A percentile compares a stretch with the other conserved stretches of the same genome.
Evolutionary conservation across 306 rosid species (phyloP).

Genomic region (Cucurbita ficifolia): DNA sequence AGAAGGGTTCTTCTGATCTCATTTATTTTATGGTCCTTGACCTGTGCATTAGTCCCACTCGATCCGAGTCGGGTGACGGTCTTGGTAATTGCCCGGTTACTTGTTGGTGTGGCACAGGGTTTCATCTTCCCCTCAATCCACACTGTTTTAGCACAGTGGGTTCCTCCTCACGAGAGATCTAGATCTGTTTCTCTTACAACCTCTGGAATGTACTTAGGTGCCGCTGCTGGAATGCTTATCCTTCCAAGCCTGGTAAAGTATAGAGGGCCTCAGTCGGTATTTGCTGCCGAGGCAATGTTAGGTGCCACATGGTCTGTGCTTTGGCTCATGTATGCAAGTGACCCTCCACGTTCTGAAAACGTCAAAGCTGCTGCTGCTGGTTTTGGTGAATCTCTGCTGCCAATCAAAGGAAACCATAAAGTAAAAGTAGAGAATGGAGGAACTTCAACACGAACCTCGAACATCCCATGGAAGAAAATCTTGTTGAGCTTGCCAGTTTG

Average conservation of each 20-base stretch:
- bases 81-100: conserved; percentile 65
- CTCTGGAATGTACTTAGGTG: conserved; percentile 92
- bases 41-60: conserved; percentile 69
- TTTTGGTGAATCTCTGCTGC: conserved; percentile 57
- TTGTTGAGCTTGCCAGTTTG: conserved; percentile 72
- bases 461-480: conserved; percentile 77
- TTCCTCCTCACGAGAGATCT: conserved; percentile 92
- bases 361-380: conserved; percentile 78
- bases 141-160: conserved; percentile 97
- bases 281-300: conserved; percentile 59
- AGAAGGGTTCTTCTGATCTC: conserved; percentile 72
- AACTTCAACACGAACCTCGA: conserved; percentile 13
- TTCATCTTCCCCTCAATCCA: conserved; percentile 93
- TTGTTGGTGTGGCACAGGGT: conserved; percentile 91
- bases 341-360: conserved; percentile 61
- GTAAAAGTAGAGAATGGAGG: conserved; percentile 38
- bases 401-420: conserved; percentile 37
- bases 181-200: conserved; percentile 91
- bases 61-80: conserved; percentile 46
- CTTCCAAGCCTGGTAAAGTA: conserved; percentile 72
- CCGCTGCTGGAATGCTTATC: conserved; percentile 75
- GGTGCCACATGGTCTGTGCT: conserved; percentile 73
- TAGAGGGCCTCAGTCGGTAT: conserved; percentile 77
- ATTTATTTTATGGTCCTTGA: conserved; percentile 68
- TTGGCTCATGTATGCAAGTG: conserved; percentile 66